A percentile compares a stretch with the other conserved stretches of the same genome.
Evolutionary conservation across 139 green algal species (phyloP).

Genomic region (Limnomonas spitsbergensis): DNA sequence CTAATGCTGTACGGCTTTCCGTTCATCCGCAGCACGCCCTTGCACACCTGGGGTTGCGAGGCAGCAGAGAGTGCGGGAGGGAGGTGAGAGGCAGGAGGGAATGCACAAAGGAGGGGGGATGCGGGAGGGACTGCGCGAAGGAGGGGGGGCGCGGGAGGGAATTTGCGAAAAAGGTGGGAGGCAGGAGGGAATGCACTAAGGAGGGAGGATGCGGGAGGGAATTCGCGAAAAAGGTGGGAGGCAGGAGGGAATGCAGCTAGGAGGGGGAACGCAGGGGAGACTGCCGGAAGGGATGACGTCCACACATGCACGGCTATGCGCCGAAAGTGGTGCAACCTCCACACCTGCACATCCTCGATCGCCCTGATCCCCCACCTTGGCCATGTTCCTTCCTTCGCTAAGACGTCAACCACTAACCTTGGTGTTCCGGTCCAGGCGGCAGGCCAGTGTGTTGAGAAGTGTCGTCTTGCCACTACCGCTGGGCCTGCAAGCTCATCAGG

Average conservation of each 20-base stretch:
- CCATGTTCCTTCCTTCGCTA: too few species aligned
- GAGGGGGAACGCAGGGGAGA: not conserved
- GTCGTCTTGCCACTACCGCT: slow-evolving; percentile 39
- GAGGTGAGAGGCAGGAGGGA: not conserved
- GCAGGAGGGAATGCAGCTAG: not conserved
- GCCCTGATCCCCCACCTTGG: too few species aligned
- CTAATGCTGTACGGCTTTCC: slow-evolving; percentile 19
- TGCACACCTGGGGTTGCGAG: not conserved
- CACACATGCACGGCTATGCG: too few species aligned
- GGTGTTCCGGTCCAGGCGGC: slow-evolving; percentile 28
- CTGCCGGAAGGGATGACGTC: too few species aligned
- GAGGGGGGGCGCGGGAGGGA: not conserved
- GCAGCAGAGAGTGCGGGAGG: not conserved
- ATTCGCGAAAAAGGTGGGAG: too few species aligned
- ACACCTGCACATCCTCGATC: too few species aligned
- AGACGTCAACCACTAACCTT: too few species aligned
- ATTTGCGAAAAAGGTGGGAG: not conserved
- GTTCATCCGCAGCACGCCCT: slow-evolving; percentile 25
- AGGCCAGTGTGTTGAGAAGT: slow-evolving; percentile 38
- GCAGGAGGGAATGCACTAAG: too few species aligned
- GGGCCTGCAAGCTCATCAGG: not conserved
- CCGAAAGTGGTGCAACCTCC: too few species aligned
- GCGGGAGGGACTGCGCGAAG: too few species aligned
- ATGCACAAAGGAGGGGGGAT: too few species aligned
- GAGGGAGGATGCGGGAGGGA: too few species aligned